phyloP scores from a whole-genome alignment of 23 red algal species.

The Gracilaria domingensis region DNA sequence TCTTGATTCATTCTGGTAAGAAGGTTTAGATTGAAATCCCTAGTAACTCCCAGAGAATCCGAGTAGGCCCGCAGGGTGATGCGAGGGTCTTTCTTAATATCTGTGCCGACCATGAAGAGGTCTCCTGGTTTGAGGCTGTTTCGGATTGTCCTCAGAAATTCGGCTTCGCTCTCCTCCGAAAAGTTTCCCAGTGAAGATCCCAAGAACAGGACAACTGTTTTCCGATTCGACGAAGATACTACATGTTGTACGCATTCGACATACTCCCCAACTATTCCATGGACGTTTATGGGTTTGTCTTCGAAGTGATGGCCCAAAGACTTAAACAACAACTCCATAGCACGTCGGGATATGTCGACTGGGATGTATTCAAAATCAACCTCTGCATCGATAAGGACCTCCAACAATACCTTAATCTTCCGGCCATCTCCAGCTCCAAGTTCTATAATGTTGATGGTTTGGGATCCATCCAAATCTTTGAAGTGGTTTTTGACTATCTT shows the following conservation, averaged over 20 bases:
- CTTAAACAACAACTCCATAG: constrained; percentile 68
- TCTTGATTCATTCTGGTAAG: constrained; percentile 89
- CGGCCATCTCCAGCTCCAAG: constrained; percentile 96
- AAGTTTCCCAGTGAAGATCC: constrained; percentile 96
- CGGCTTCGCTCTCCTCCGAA: constrained; percentile 20
- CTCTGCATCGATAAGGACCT: constrained; percentile 40
- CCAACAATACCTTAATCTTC: constrained; percentile 82
- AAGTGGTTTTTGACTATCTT: constrained; percentile 65
- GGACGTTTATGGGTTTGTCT: constrained; percentile 42
- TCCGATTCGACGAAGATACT: constrained; percentile 3
- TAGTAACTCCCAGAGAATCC: constrained; percentile 78
- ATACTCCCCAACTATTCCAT: constrained; percentile 89
- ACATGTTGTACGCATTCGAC: constrained; percentile 68
- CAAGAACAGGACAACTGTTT: constrained; percentile 82
- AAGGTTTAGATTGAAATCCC: constrained; percentile 91
- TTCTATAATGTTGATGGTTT: constrained; percentile 87
- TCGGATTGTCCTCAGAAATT: constrained; percentile 60
- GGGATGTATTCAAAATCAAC: constrained; percentile 82
- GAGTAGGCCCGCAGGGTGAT: constrained; percentile 80
- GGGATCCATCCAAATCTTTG: not conserved
- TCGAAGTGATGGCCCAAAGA: constrained; percentile 18
- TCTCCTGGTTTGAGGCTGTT: constrained; percentile 65
- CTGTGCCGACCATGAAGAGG: constrained; percentile 83
- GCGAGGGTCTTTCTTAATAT: constrained; percentile 76
- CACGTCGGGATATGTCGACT: constrained; percentile 81